Base-by-base conservation (phyloP, 805 yeast genomes). In the Cyberlindnera meyerae region DNA sequence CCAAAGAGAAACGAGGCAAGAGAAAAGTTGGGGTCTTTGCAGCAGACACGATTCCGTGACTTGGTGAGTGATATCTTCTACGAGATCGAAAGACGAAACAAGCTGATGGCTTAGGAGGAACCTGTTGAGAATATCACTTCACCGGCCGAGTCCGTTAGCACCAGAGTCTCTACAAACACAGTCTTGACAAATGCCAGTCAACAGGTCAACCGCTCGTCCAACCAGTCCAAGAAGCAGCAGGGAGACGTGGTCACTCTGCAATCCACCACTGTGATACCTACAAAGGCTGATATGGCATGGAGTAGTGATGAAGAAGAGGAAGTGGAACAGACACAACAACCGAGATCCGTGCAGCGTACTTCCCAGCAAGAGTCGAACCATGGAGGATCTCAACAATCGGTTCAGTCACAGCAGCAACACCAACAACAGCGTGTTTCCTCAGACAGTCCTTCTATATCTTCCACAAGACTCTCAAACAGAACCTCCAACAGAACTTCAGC, bases 1-100 rank as follows among this genome's bases (percentile, higher is more conserved):
- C 89, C 95, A 29, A 89, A 88, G 56, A 75, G 99, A 54, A 94
- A 93, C 56, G 95, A 88, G 60, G 97, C 98, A 2, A 73, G 99
- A 51, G 85, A 85, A 59, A 90, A 89, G 62, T 71, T 93, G 48
- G 82, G 96, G 5, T 77, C 84, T 33, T 72, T 93, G 40, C 93
- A 96, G 2, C 78, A 79, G 33, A 59, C 79, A 4, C 65, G 97
- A 43, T 93, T 93, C 63, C 80, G 81, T 49, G 98, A 90, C 57
- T 73, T 93, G 57, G 95, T 87, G 14, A 79, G 83, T 40, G 99
- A 93, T 57, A 88, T 93, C 29, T 67, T 83, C 29, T 85, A 66
- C 57, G 98, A 93, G 60, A 84, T 88, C 34, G 87, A 82, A 52
- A 74, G 96, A 52, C 67, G 96, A 49, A 68, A 70, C 29, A 18